Evolutionary conservation across 371 early-diverging fungal species (phyloP).

Genomic region (Mortierella sp.): DNA sequence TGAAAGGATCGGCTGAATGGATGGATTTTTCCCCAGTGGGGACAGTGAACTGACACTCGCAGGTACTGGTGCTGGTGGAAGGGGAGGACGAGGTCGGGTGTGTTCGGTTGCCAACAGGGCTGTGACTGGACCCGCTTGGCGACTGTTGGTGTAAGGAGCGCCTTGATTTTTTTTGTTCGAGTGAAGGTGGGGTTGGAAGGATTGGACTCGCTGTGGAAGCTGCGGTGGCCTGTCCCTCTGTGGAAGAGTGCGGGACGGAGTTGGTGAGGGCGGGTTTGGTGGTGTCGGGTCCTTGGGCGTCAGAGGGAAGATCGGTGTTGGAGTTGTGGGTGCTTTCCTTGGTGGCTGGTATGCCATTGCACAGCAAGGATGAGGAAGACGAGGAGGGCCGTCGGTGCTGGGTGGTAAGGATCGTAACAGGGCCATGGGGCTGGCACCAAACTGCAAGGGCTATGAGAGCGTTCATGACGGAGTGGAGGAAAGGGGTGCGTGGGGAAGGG

Average conservation of each 20-base stretch:
- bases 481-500: neutral
- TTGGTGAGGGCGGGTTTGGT: constrained; percentile 10
- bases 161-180: constrained; percentile 34
- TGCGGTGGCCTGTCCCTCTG: neutral
- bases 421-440: constrained; percentile 55
- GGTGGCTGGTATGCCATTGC: constrained; percentile 1
- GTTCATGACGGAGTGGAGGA: constrained; percentile 23
- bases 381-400: constrained; percentile 47
- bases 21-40: constrained; percentile 47
- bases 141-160: constrained; percentile 33
- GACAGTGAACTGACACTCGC: constrained; percentile 49
- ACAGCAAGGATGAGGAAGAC: constrained; percentile 11
- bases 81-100: constrained; percentile 16
- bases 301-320: constrained; percentile 3
- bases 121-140: constrained; percentile 10
- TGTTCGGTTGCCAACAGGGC: constrained; percentile 15
- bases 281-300: too few species aligned
- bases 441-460: constrained; percentile 52
- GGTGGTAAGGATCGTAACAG: constrained; percentile 53
- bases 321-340: constrained; percentile 1
- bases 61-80: constrained; percentile 19
- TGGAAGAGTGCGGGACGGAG: constrained; percentile 6
- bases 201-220: constrained; percentile 2
- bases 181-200: neutral
- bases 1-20: constrained; percentile 44